phyloP scores from a whole-genome alignment of 179 eudicot genomes.

The Nepenthes alata region DNA sequence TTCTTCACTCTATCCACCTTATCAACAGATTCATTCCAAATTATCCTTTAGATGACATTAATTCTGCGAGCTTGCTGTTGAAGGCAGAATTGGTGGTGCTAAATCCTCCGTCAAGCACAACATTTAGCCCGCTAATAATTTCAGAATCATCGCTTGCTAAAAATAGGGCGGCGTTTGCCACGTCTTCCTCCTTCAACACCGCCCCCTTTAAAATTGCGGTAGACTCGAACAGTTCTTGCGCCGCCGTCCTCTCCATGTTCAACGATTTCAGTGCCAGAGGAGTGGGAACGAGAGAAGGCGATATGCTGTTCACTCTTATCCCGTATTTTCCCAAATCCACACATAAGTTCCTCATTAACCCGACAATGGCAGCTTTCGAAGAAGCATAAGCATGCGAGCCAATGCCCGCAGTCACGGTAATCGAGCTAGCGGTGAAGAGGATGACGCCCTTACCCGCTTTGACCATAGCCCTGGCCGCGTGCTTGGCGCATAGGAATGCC shows the following conservation, averaged over 20 bases:
- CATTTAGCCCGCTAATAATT: constrained; percentile 30
- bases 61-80: not conserved
- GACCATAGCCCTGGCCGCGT: constrained; percentile 38
- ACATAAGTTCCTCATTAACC: constrained; percentile 27
- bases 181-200: constrained; percentile 13
- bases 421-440: constrained; percentile 24
- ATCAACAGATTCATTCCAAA: not conserved
- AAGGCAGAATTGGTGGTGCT: constrained; percentile 24
- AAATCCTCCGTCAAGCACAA: constrained; percentile 38
- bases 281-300: constrained; percentile 18
- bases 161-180: constrained; percentile 28
- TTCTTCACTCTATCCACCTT: too few relatives aligned
- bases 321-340: constrained; percentile 33
- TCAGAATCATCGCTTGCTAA: constrained; percentile 32
- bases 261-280: constrained; percentile 5
- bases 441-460: constrained; percentile 25
- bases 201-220: constrained; percentile 21
- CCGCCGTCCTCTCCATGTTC: constrained; percentile 4
- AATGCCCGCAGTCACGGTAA: constrained; percentile 12
- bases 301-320: constrained; percentile 32
- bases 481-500: constrained; percentile 26
- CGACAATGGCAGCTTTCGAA: constrained; percentile 33
- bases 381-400: constrained; percentile 25
- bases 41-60: not conserved
- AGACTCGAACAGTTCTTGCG: constrained; percentile 6